A percentile compares a stretch with the other conserved stretches of the same genome.
Conservation (phyloP, 108 stramenopile species). For the Conticribra weissflogii region DNA sequence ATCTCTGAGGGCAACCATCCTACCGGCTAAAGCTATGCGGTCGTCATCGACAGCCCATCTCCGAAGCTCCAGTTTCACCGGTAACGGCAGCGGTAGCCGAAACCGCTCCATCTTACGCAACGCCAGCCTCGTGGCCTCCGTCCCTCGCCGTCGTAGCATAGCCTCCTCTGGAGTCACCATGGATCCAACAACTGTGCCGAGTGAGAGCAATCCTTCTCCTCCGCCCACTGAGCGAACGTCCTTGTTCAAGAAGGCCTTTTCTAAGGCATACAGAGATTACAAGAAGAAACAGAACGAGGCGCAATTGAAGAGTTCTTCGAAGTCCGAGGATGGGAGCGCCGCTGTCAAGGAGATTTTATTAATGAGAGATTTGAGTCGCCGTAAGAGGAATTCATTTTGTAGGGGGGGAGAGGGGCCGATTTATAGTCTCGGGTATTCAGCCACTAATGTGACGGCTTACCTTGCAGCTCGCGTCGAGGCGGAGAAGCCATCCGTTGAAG, state of each 20-base stretch:
- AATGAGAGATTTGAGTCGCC: slow-evolving; percentile 7
- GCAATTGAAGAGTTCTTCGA: neutral
- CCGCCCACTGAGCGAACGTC: too few relatives aligned
- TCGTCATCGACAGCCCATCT: too few relatives aligned
- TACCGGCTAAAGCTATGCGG: too few relatives aligned
- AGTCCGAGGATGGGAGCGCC: neutral
- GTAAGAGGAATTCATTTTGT: slow-evolving; percentile 16
- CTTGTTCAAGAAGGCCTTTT: too few relatives aligned
- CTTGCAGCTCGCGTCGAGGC: slow-evolving; percentile 27
- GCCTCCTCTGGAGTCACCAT: neutral
- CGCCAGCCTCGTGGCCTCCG: neutral
- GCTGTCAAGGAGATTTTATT: slow-evolving; percentile 9
- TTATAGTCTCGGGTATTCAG: neutral
- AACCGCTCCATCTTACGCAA: neutral
- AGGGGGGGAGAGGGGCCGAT: neutral
- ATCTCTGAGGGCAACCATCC: too few relatives aligned
- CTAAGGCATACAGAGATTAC: slow-evolving; percentile 13
- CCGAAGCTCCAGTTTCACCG: neutral
- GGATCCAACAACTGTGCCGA: neutral
- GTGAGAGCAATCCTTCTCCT: too few relatives aligned
- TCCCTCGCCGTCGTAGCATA: neutral
- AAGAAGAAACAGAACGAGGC: slow-evolving; percentile 9
- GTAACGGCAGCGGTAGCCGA: neutral
- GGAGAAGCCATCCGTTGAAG: slow-evolving; percentile 14
- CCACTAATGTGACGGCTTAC: slow-evolving; percentile 29